phyloP scores from a whole-genome alignment of 1,284 basidiomycete species.

The Cystobasidium slooffiae region DNA sequence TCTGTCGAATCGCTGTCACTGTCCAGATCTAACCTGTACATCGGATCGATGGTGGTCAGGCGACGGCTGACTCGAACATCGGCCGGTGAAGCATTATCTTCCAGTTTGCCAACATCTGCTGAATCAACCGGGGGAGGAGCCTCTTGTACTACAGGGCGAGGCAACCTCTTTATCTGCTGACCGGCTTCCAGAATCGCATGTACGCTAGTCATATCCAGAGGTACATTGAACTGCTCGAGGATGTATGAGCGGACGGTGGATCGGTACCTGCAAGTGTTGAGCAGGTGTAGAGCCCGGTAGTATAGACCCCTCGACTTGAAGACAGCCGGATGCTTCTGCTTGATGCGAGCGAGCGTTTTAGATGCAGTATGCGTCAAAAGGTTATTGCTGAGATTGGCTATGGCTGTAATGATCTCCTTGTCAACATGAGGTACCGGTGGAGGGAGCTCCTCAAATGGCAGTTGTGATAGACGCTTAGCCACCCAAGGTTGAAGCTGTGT shows the following conservation, averaged over 20 bases:
- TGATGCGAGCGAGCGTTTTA: conserved; percentile 79
- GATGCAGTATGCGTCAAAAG: conserved; percentile 93
- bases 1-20: conserved; percentile 24
- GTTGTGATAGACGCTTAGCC: conserved; percentile 16
- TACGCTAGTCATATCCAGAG: conserved; percentile 59
- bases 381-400: conserved; percentile 93
- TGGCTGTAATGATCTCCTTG: conserved; percentile 82
- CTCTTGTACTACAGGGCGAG: not conserved
- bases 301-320: conserved; percentile 79
- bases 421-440: conserved; percentile 74
- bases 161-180: not conserved
- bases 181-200: conserved; percentile 30
- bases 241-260: conserved; percentile 88
- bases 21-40: conserved; percentile 27
- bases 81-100: not conserved
- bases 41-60: conserved; percentile 15
- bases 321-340: conserved; percentile 67
- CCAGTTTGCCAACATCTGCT: no score
- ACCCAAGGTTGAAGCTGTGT: conserved; percentile 35
- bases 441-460: conserved; percentile 56
- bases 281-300: conserved; percentile 79
- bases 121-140: not conserved
- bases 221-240: conserved; percentile 86
- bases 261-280: conserved; percentile 85
- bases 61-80: not conserved